These are phyloP conservation scores for Withania somnifera DNA, from an alignment of 305 asterid genomes.

Conservation along the genomic window DNA sequence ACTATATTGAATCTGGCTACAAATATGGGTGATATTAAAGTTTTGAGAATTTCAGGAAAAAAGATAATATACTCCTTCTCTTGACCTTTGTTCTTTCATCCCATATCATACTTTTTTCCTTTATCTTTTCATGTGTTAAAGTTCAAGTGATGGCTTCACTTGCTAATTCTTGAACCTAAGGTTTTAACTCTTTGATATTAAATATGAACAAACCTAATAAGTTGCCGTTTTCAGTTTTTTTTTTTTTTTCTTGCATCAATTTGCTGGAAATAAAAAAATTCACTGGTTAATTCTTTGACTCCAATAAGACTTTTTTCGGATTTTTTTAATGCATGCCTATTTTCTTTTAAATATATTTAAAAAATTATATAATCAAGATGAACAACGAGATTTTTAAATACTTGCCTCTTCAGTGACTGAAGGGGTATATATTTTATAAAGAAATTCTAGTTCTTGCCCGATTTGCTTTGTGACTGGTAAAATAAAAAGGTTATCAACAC, in stretches of 20 bases:
- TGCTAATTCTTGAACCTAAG: neutral
- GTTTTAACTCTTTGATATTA: neutral
- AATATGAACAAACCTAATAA: neutral
- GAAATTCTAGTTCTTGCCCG: neutral
- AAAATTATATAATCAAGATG: neutral
- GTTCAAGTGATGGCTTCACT: neutral
- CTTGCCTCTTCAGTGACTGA: neutral
- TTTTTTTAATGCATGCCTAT: neutral
- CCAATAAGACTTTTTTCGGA: neutral
- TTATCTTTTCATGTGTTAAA: neutral
- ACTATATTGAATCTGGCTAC: neutral
- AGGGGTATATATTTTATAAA: neutral
- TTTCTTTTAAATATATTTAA: neutral
- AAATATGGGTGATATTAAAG: neutral
- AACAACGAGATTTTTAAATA: neutral
- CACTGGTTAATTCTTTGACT: neutral
- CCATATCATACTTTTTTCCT: neutral
- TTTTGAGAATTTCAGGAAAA: neutral
- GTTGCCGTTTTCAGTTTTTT: neutral
- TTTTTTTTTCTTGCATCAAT: neutral
- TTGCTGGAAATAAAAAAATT: neutral
- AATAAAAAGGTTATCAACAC: neutral
- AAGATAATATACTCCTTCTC: neutral
- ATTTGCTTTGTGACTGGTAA: neutral
- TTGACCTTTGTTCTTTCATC: too few species aligned